Evolutionary conservation across 345 rosid genomes (phyloP).

Genomic region (Jatropha curcas): DNA sequence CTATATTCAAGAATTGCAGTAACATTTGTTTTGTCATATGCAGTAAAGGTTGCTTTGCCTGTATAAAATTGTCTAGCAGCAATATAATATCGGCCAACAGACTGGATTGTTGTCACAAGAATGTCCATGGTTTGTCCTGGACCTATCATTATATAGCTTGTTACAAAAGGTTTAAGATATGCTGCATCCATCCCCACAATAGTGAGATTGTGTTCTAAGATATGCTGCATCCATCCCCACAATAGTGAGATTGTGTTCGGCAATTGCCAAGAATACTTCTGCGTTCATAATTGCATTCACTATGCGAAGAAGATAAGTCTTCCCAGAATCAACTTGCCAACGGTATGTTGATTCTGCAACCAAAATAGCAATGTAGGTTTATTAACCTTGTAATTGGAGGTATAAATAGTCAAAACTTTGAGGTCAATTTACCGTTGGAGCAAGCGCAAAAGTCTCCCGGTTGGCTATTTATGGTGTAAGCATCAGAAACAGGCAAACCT

Average conservation of each 20-base stretch:
- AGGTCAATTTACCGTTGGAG: constrained; percentile 26
- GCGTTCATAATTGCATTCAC: constrained; percentile 35
- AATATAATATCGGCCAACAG: constrained; percentile 70
- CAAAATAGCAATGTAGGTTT: not conserved
- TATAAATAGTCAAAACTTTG: too few relatives aligned
- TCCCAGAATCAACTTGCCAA: constrained; percentile 23
- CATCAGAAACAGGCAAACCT: constrained; percentile 37
- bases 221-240: too few relatives aligned
- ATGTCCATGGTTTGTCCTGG: constrained; percentile 86
- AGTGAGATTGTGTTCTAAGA: constrained; percentile 28
- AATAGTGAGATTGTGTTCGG: too few relatives aligned
- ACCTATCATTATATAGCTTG: constrained; percentile 49
- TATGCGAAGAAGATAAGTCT: constrained; percentile 41
- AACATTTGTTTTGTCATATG: constrained; percentile 77
- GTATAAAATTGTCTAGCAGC: constrained; percentile 40
- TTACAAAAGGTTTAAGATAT: constrained; percentile 27
- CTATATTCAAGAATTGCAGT: constrained; percentile 74
- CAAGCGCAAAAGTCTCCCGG: constrained; percentile 41
- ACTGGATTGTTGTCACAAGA: constrained; percentile 63
- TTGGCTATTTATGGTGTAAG: constrained; percentile 41
- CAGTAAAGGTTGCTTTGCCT: constrained; percentile 8
- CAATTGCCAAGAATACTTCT: constrained; percentile 31
- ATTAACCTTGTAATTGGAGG: too few relatives aligned
- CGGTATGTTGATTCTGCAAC: constrained; percentile 37
- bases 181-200: constrained; percentile 40